Base-by-base conservation (phyloP, 306 rosid genomes). In the Cucurbita argyrosperma region DNA sequence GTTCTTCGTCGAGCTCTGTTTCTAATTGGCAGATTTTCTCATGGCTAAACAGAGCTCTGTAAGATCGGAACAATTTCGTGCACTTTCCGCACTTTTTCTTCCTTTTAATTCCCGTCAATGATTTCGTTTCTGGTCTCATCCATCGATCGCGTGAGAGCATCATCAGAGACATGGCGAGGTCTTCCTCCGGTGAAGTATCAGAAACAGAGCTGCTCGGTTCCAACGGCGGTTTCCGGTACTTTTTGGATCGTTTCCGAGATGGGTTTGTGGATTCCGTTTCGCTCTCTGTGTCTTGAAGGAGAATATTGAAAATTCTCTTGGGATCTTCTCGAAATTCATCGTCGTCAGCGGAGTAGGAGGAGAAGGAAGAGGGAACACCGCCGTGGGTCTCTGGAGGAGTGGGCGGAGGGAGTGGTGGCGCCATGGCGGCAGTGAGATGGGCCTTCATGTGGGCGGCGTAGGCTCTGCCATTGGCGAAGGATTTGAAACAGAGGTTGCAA, bases 391-490 rank as follows among this genome's bases (percentile, higher is more conserved):
- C 35, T 5, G 43, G 21, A 7, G 64, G 70, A 13, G 8, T 64
- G 15, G 70, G 30, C 56, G 86, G 89, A 18, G 95, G 89, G 21
- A 87, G 89, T n/a, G 92, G 96, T 9, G 83, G 85, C 0, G 84
- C 66, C 56, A 90, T 77, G 35, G 87, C 82, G 0, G 84, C 58
- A 54, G 95, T 77, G 55, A 90, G 77, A 78, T 92, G 98, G 63
- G 89, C 89, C 76, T 93, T 93, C 98, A 93, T 93, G 86, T 93
- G 96, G 43, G 96, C 92, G 78, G 96, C 96, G 7, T 90, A 78
- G 16, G 96, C 96, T 88, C 82, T 87, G 76, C 96, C 96, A 88
- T 83, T 90, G 51, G 75, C 37, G 79, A 92, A 92, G 14, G 74
- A 45, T 30, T 88, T 84, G 0, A 83, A 76, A 79, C 96, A 90